Conservation (phyloP, 495 filamentous ascomycete genomes). For the Aspergillus sclerotioniger region DNA sequence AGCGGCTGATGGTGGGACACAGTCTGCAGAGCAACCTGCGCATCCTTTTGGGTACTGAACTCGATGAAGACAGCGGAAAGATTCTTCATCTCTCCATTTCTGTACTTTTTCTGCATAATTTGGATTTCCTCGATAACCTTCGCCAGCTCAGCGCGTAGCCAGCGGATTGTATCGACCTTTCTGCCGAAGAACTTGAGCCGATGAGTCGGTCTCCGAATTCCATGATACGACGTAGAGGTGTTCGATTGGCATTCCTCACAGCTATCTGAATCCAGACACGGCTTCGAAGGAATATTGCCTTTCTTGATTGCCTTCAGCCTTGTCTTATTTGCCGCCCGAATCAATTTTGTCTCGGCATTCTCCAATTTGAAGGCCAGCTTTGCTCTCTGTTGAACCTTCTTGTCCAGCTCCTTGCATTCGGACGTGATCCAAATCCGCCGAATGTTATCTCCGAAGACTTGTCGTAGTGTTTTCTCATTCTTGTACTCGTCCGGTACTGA, state of each 20-base stretch:
- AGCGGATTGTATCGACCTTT: constrained; percentile 86
- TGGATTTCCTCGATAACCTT: constrained; percentile 68
- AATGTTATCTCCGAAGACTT: constrained; percentile 59
- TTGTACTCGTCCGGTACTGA: constrained; percentile 61
- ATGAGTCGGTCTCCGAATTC: constrained; percentile 54
- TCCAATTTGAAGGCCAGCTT: constrained; percentile 60
- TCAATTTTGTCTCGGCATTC: constrained; percentile 63
- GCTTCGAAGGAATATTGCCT: constrained; percentile 17
- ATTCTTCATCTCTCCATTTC: constrained; percentile 42
- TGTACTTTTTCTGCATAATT: constrained; percentile 56
- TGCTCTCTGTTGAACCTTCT: constrained; percentile 59
- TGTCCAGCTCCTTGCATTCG: constrained; percentile 53
- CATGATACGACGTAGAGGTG: constrained; percentile 44
- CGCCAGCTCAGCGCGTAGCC: constrained; percentile 70
- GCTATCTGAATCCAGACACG: constrained; percentile 12
- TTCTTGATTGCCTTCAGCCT: constrained; percentile 45
- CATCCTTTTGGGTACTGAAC: constrained; percentile 73
- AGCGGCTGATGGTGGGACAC: constrained; percentile 80
- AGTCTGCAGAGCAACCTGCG: constrained; percentile 77
- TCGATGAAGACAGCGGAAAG: constrained; percentile 81
- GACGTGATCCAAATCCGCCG: constrained; percentile 61
- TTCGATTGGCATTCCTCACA: constrained; percentile 44
- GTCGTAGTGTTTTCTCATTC: constrained; percentile 53
- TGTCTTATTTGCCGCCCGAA: constrained; percentile 55
- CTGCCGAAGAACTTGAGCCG: constrained; percentile 54